Evolutionary conservation across 441 rosid species (phyloP), one percentile per base, ranked within the genome.

Genomic region (Sinapis alba): DNA sequence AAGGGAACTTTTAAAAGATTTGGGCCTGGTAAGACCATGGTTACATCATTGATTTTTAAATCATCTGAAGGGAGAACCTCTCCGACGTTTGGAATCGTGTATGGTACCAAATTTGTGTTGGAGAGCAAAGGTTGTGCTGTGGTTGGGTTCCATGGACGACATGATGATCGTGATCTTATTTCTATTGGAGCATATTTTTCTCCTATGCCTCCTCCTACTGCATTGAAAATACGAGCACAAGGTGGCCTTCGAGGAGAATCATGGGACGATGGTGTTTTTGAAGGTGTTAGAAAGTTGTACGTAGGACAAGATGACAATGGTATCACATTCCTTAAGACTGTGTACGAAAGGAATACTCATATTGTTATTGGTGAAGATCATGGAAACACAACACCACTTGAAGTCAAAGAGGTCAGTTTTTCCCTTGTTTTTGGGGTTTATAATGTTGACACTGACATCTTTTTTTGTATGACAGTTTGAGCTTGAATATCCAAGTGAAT

Each of bases 201-300:
- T 51, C 57, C 26, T 1, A 8, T 51, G 57, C 4, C 6, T 51
- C 7, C 23, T 47, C 65, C 72, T 19, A 66, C 30, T 12, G 41
- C 72, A 11, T 38, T 43, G 78, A 74, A 74, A 21, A 27, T 74
- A 66, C 1, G n/a, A 57, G 7, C 78, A 57, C 66, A 57, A 65
- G 72, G 78, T 66, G 47, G 66, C 43, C 10, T 12, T 28, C 51
- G 72, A 45, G 78, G 78, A 65, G 12, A 1, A 3, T 41, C 66
- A n/a, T 74, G 78, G 78, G 61, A 74, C 20, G 72, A 74, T 45
- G 78, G 78, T 57, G 61, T 57, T 65, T 65, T 13, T 6, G 51
- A 74, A 3, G 19, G 45, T 66, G 67, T 66, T n/a, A 58, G 60
- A 66, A 74, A 74, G 50, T 3, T 74, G 20, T 66, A 74, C 43